These are phyloP conservation scores for Prunus davidiana DNA, from an alignment of 306 rosid species.

Conservation along the genomic window DNA sequence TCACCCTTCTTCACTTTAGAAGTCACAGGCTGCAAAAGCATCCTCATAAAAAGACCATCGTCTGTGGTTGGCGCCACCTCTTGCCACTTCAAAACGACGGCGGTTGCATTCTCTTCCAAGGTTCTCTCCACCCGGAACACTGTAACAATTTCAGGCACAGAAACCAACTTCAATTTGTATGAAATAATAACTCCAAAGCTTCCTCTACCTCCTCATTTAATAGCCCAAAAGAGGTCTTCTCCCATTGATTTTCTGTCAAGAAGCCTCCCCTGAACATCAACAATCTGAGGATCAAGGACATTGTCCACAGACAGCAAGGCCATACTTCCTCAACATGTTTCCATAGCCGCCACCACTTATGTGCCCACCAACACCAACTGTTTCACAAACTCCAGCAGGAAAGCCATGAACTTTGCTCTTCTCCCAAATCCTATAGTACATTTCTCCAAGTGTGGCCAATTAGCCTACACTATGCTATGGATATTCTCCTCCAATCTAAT, in stretches of 20 bases:
- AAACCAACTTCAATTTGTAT: constrained; percentile 48
- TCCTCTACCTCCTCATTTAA: constrained; percentile 75
- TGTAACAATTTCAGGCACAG: constrained; percentile 55
- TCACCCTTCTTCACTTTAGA: constrained; percentile 35
- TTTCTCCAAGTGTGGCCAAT: constrained; percentile 62
- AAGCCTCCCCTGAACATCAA: constrained; percentile 57
- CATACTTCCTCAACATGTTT: constrained; percentile 57
- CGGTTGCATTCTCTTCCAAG: constrained; percentile 45
- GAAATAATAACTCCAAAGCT: constrained; percentile 73
- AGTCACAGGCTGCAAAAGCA: constrained; percentile 44
- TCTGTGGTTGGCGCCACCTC: constrained; percentile 49
- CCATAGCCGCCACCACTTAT: constrained; percentile 86
- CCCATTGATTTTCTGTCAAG: constrained; percentile 60
- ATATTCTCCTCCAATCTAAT: too few species aligned
- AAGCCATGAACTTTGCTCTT: constrained; percentile 58
- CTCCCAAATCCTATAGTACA: constrained; percentile 61
- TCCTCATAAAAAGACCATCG: constrained; percentile 56
- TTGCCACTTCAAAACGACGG: constrained; percentile 64
- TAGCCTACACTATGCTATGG: too few species aligned
- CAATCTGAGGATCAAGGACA: constrained; percentile 62
- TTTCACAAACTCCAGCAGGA: constrained; percentile 70
- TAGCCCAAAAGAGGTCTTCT: constrained; percentile 82
- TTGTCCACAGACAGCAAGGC: constrained; percentile 54
- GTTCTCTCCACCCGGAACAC: constrained; percentile 37
- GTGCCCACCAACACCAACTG: constrained; percentile 88